These are phyloP conservation scores for Daedaleopsis sinensis DNA, from an alignment of 768 basidiomycete genomes.

Conservation along the genomic window DNA sequence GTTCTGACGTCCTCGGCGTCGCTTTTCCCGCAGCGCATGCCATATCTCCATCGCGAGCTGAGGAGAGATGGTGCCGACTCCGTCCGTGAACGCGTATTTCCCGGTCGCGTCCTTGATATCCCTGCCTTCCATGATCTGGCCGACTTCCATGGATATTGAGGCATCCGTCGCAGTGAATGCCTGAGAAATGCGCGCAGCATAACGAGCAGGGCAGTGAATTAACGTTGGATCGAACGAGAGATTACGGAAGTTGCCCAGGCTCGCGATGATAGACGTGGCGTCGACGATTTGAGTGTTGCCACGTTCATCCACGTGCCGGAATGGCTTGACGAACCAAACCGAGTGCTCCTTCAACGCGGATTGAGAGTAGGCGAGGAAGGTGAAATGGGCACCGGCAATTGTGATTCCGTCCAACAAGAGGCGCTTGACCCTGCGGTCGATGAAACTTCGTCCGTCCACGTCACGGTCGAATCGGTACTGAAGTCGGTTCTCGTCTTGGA, in stretches of 20 bases:
- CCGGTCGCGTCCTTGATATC: constrained; percentile 45
- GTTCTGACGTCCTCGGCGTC: constrained; percentile 38
- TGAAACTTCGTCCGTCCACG: constrained; percentile 53
- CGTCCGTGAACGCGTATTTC: constrained; percentile 65
- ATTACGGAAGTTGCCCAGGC: constrained; percentile 57
- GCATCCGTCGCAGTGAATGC: constrained; percentile 77
- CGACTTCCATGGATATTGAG: constrained; percentile 45
- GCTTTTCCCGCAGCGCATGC: constrained; percentile 41
- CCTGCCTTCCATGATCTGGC: constrained; percentile 43
- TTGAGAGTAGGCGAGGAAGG: constrained; percentile 73
- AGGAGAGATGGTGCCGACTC: constrained; percentile 64
- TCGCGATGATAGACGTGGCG: constrained; percentile 54
- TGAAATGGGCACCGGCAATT: constrained; percentile 57
- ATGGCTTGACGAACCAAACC: constrained; percentile 67
- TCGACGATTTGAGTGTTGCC: constrained; percentile 4
- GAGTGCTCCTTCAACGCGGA: constrained; percentile 65
- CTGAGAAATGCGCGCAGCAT: constrained; percentile 72
- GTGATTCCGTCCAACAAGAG: constrained; percentile 48
- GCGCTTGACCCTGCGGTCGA: constrained; percentile 49
- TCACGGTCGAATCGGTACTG: constrained; percentile 60
- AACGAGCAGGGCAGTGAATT: constrained; percentile 66
- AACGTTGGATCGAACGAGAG: constrained; percentile 48
- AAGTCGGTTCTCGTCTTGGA: constrained; percentile 59
- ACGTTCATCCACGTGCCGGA: constrained; percentile 35
- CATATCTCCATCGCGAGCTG: constrained; percentile 55